phyloP scores from a whole-genome alignment of 495 filamentous ascomycete species.

The Lentithecium fluviatile region DNA sequence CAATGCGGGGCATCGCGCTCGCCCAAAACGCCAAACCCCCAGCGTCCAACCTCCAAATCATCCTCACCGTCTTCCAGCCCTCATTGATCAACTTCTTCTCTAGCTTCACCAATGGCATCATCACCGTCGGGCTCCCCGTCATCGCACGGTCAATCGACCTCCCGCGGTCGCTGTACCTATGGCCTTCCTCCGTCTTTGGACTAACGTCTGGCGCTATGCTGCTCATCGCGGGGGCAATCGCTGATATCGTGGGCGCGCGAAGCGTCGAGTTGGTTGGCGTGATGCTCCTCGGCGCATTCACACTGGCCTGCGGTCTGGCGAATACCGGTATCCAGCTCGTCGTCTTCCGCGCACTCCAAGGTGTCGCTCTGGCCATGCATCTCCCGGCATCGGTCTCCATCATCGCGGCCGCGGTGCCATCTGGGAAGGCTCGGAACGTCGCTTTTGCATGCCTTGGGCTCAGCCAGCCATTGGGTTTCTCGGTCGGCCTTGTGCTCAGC shows the following conservation, averaged over 20 bases:
- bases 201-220: constrained; percentile 48
- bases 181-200: constrained; percentile 41
- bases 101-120: constrained; percentile 20
- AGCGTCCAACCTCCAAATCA: not conserved
- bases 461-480: constrained; percentile 54
- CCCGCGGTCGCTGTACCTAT: constrained; percentile 16
- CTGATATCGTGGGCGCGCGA: constrained; percentile 52
- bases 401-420: constrained; percentile 47
- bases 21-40: too few relatives aligned
- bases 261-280: constrained; percentile 50
- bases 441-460: constrained; percentile 54
- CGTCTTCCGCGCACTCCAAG: constrained; percentile 52
- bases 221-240: constrained; percentile 52
- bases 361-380: constrained; percentile 51
- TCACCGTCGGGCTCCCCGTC: constrained; percentile 21
- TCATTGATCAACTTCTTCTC: constrained; percentile 21
- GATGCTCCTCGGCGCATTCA: constrained; percentile 47
- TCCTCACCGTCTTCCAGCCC: constrained; percentile 17
- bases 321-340: constrained; percentile 51
- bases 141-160: constrained; percentile 15
- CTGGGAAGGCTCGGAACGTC: constrained; percentile 51
- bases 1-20: too few relatives aligned
- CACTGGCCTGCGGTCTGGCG: constrained; percentile 50
- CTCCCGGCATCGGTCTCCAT: constrained; percentile 54
- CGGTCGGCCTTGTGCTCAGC: constrained; percentile 54